phyloP scores from a whole-genome alignment of 148 eudicot species.

The Polygonum maritimum region DNA sequence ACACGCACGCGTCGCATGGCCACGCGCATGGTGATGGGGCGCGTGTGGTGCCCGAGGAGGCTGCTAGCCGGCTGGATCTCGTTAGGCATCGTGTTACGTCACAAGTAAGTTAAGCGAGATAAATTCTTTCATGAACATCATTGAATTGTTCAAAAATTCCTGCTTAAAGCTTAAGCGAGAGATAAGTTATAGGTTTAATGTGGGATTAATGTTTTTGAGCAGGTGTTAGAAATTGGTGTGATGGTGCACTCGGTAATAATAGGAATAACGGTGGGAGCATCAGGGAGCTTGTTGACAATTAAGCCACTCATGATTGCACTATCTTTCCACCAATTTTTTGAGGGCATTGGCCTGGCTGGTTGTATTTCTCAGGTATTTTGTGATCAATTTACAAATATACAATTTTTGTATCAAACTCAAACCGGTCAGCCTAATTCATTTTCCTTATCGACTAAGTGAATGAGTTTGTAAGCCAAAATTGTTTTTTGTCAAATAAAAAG shows the following conservation, averaged over 20 bases:
- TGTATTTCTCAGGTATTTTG: conserved; percentile 63
- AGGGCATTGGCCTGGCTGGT: conserved; percentile 80
- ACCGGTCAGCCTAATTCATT: too few species aligned
- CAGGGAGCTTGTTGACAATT: conserved; percentile 38
- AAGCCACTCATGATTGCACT: conserved; percentile 63
- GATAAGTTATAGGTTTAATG: too few species aligned
- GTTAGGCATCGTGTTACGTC: conserved; percentile 62
- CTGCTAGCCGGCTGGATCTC: conserved; percentile 25
- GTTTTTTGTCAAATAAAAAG: too few species aligned
- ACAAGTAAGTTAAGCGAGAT: conserved; percentile 54
- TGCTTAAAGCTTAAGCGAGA: too few species aligned
- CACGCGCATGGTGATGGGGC: conserved; percentile 17
- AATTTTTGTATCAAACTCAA: too few species aligned
- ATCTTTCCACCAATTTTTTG: conserved; percentile 23
- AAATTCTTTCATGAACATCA: too few species aligned
- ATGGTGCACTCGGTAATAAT: conserved; percentile 76
- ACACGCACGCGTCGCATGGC: conserved; percentile 27
- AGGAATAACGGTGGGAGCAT: conserved; percentile 70
- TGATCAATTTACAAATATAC: too few species aligned
- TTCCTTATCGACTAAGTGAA: too few species aligned
- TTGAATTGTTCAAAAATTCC: too few species aligned
- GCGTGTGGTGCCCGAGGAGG: conserved; percentile 12
- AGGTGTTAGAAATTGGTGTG: conserved; percentile 81
- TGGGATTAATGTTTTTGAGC: not conserved
- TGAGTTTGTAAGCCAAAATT: too few species aligned